phyloP scores from a whole-genome alignment of 345 rosid species.

The Pistacia atlantica region DNA sequence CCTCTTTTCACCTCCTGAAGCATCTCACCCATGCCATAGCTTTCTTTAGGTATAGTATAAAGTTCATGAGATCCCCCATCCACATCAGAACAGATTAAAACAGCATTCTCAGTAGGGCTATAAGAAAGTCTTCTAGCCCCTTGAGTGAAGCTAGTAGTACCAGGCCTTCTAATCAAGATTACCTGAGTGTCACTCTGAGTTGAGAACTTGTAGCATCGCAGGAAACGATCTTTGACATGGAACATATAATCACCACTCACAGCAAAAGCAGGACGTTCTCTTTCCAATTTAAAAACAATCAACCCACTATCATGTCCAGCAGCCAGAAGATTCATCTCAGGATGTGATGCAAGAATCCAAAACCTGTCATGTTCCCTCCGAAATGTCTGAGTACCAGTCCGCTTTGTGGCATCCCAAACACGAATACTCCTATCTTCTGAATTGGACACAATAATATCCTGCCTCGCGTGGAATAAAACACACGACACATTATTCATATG shows the following conservation, averaged over 20 bases:
- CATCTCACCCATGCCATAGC: conserved; percentile 56
- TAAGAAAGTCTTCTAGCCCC: conserved; percentile 82
- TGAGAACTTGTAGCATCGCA: conserved; percentile 54
- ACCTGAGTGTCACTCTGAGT: conserved; percentile 50
- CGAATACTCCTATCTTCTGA: conserved; percentile 61
- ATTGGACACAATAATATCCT: conserved; percentile 81
- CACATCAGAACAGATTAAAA: conserved; percentile 75
- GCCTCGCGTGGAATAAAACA: conserved; percentile 55
- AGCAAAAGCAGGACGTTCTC: conserved; percentile 60
- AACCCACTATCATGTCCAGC: conserved; percentile 69
- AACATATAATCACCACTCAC: conserved; percentile 54
- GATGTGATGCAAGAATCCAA: conserved; percentile 64
- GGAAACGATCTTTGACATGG: conserved; percentile 52
- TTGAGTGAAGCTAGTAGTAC: conserved; percentile 66
- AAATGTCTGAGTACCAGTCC: conserved; percentile 56
- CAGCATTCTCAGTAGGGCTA: conserved; percentile 84
- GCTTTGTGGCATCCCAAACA: conserved; percentile 61
- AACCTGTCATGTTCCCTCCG: conserved; percentile 71
- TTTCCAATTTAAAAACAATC: conserved; percentile 61
- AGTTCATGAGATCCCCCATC: conserved; percentile 88
- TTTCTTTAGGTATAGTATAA: conserved; percentile 72
- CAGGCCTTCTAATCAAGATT: conserved; percentile 66
- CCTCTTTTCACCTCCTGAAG: conserved; percentile 81
- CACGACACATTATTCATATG: conserved; percentile 61
- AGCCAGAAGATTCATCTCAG: conserved; percentile 73